phyloP scores from a whole-genome alignment of 108 stramenopile genomes.

The Conticribra weissflogii region DNA sequence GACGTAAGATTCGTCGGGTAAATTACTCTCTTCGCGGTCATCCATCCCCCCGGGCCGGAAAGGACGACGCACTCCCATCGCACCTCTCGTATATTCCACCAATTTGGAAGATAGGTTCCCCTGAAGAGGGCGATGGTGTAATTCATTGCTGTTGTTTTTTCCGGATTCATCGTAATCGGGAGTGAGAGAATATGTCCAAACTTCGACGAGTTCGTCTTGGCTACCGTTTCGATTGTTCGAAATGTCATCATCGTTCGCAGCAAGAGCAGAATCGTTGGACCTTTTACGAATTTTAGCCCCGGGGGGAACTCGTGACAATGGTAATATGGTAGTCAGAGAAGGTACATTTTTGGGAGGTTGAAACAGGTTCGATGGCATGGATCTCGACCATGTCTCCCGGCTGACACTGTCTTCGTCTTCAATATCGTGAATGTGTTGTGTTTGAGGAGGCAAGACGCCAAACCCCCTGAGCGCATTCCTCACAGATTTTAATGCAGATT shows the following conservation, averaged over 20 bases:
- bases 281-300: slow-evolving; percentile 31
- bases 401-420: not conserved
- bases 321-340: slow-evolving; percentile 39
- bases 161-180: not conserved
- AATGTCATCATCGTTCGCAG: slow-evolving; percentile 5
- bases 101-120: slow-evolving; percentile 80
- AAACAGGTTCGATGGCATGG: slow-evolving; percentile 29
- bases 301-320: slow-evolving; percentile 33
- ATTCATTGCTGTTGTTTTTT: not conserved
- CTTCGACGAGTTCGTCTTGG: slow-evolving; percentile 43
- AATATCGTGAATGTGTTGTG: not conserved
- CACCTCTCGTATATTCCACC: slow-evolving; percentile 78
- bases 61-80: slow-evolving; percentile 60
- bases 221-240: too few relatives aligned
- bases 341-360: slow-evolving; percentile 30
- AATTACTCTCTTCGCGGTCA: slow-evolving; percentile 26
- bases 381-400: slow-evolving; percentile 7
- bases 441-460: not conserved
- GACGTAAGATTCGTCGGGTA: not conserved
- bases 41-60: slow-evolving; percentile 80
- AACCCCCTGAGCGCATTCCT: not conserved
- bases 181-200: slow-evolving; percentile 39
- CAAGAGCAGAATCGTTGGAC: not conserved
- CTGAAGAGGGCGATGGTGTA: slow-evolving; percentile 51
- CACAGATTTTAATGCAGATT: not conserved